Conservation (phyloP, 2,329 filamentous ascomycete species). For the Hymenoscyphus scutula region DNA sequence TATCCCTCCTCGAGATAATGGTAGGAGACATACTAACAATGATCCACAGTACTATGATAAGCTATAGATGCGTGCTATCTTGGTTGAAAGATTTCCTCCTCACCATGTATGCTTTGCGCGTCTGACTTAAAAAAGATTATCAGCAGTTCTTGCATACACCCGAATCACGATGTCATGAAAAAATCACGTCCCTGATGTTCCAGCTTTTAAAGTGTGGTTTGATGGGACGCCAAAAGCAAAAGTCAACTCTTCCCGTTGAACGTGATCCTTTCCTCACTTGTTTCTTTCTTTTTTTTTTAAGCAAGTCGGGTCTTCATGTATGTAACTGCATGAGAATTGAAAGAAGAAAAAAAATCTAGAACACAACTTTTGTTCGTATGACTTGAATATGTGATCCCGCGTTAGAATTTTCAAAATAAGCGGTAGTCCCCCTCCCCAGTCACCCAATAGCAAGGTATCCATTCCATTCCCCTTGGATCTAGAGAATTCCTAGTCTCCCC, state of each 20-base stretch:
- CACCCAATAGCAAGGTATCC: no score
- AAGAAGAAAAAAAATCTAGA: constrained; percentile 32
- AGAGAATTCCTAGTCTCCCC: no score
- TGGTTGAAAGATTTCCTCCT: constrained; percentile 34
- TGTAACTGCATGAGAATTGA: constrained; percentile 35
- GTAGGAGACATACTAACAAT: constrained; percentile 40
- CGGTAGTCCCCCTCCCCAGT: no score
- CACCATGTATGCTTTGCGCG: constrained; percentile 26
- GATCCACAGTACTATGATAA: constrained; percentile 89
- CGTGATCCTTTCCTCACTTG: constrained; percentile 27
- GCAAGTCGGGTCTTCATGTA: constrained; percentile 31
- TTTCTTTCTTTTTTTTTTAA: constrained; percentile 23
- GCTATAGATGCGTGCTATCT: constrained; percentile 62
- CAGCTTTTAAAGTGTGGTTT: constrained; percentile 19
- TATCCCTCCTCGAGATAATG: constrained; percentile 5
- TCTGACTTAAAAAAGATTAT: constrained; percentile 27
- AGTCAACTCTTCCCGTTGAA: constrained; percentile 21
- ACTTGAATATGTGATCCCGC: no score
- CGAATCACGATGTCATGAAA: constrained; percentile 32
- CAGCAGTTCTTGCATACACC: constrained; percentile 24
- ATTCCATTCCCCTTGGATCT: no score
- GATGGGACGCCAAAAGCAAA: constrained; percentile 29
- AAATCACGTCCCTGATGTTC: constrained; percentile 21
- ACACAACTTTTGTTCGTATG: constrained; percentile 8
- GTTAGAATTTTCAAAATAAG: no score